phyloP scores from a whole-genome alignment of 2,329 filamentous ascomycete species.

The Conoideocrella luteorostrata region DNA sequence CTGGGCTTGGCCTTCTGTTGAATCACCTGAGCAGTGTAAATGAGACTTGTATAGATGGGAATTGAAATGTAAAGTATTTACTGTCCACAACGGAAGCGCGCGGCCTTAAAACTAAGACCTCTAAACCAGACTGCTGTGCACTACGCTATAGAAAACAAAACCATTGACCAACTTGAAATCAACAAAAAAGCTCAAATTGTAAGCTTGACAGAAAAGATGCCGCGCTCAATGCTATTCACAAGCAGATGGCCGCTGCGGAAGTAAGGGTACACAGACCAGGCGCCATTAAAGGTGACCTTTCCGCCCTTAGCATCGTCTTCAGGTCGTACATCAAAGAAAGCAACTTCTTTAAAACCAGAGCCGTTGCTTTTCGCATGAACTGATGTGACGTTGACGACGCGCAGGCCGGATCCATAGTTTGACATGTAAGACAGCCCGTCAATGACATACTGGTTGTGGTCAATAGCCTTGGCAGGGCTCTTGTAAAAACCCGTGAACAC shows the following conservation, averaged over 20 bases:
- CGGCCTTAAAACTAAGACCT: too few relatives aligned
- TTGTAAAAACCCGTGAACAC: slow-evolving; percentile 33
- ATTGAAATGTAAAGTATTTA: too few relatives aligned
- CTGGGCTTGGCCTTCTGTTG: too few relatives aligned
- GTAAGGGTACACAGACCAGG: slow-evolving; percentile 42
- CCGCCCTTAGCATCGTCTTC: slow-evolving; percentile 43
- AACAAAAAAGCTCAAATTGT: slow-evolving; percentile 24
- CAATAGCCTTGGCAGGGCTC: slow-evolving; percentile 30
- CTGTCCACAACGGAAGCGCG: too few relatives aligned
- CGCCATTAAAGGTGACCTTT: slow-evolving; percentile 30
- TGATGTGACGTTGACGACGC: slow-evolving; percentile 26
- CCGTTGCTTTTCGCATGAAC: slow-evolving; percentile 31
- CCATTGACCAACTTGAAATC: slow-evolving; percentile 41
- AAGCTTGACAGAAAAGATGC: slow-evolving; percentile 34
- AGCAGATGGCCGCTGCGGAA: slow-evolving; percentile 40
- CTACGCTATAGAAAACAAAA: slow-evolving; percentile 63
- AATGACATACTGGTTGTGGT: slow-evolving; percentile 41
- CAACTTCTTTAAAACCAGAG: slow-evolving; percentile 31
- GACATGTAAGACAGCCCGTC: slow-evolving; percentile 37
- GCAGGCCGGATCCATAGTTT: slow-evolving; percentile 42
- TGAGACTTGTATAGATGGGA: too few relatives aligned
- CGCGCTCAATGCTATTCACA: slow-evolving; percentile 43
- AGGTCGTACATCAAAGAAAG: slow-evolving; percentile 40
- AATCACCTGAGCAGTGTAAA: too few relatives aligned
- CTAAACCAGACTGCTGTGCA: too few relatives aligned